Evolutionary conservation across 164 flowering plant genomes (phyloP), one percentile per base, ranked within the genome.

Genomic region (Saururus chinensis): DNA sequence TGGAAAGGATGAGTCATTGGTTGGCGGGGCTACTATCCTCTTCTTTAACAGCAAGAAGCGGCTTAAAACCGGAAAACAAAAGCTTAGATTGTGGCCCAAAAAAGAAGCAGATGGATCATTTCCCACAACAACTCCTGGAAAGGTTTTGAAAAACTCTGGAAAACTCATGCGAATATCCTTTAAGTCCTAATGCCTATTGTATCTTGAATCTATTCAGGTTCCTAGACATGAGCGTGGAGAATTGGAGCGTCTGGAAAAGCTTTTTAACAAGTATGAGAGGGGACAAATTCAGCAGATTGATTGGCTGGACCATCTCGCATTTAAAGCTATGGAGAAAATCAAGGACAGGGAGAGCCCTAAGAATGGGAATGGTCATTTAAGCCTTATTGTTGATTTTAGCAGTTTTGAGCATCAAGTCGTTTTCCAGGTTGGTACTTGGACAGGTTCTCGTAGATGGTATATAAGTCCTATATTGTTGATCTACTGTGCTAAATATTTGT

Each of bases 341-440:
- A 88, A 86, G 81, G 99, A 87, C 60, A 80, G 67, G 23, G 97
- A 91, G 72, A 88, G 78, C 69, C 66, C 62, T 63, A 82, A 67
- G 70, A 84, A 60, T 75, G 95, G 96, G 60, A 82, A 76, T 68
- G 83, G 86, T 59, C 80, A 84, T 66, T 55, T 88, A 59, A 84
- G 80, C 62, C 72, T 95, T 48, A 75, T 95, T 64, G 83, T 95
- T 66, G 96, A 95, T 68, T 91, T 95, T 76, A 80, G 85, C 76
- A 81, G 97, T 66, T 88, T 95, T 57, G 99, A 95, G 68, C 99
- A 95, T 65, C 83, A 89, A 70, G 96, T 95, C 70, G 99, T 95
- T 68, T 89, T 88, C 65, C 99, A 88, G 99, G 99, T 67, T 90
- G 75, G 45, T 24, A 14, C 49, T 45, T 45, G 1, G 49, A 4